Percentiles rank a stretch among this genome's conserved stretches.
Evolutionary conservation across 345 rosid species (phyloP).

Genomic region (Citrus australasica): DNA sequence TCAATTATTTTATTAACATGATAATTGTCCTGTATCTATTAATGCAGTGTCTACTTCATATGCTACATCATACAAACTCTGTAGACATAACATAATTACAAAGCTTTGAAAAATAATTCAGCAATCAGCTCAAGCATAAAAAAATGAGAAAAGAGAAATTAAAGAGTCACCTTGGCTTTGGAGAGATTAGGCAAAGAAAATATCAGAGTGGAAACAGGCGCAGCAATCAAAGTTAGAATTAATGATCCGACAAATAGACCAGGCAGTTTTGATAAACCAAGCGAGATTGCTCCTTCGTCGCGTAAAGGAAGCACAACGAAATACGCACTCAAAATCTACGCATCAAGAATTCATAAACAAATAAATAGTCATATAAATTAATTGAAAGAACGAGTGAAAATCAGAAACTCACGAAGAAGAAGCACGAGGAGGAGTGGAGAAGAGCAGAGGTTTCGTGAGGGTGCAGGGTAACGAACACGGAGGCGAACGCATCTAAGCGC

Average conservation of each 20-base stretch:
- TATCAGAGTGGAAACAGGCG: constrained; percentile 80
- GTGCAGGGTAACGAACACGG: constrained; percentile 64
- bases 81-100: too few species aligned
- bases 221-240: constrained; percentile 75
- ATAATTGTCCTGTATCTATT: not conserved
- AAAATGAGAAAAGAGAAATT: not conserved
- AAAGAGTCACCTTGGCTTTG: constrained; percentile 56
- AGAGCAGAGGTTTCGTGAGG: constrained; percentile 76
- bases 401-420: constrained; percentile 71
- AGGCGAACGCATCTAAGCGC: constrained; percentile 52
- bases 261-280: constrained; percentile 80
- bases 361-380: too few species aligned
- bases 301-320: constrained; percentile 87
- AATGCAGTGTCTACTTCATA: not conserved
- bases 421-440: constrained; percentile 73
- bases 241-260: constrained; percentile 74
- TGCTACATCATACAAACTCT: not conserved
- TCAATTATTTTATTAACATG: not conserved
- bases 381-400: not conserved
- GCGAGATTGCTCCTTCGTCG: constrained; percentile 86
- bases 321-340: constrained; percentile 82
- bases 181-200: constrained; percentile 76
- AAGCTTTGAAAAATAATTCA: not conserved
- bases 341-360: not conserved
- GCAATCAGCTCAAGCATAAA: not conserved